Evolutionary conservation across 495 filamentous ascomycete species (phyloP), one percentile per base, ranked within the genome.

Genomic region (Annulohypoxylon stygium): DNA sequence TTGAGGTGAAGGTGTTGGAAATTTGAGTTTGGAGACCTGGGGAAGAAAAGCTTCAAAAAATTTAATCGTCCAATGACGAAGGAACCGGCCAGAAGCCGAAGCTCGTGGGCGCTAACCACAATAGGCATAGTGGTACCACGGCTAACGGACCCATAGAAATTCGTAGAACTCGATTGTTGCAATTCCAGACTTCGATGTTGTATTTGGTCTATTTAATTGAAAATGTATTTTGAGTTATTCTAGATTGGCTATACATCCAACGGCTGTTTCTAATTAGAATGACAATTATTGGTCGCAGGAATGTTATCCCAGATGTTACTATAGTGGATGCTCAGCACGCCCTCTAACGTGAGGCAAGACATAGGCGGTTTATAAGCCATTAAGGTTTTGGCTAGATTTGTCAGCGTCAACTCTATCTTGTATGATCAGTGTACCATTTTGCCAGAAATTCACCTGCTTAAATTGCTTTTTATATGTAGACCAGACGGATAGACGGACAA

Each of bases 31-130:
- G 75, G 64, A 59, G 70, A 60, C 30, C 63, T 50, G 71, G 67
- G 65, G 65, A 69, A 75, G 59, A 71, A 76, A 74, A 78, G 76
- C 75, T 79, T 79, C 77, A 77, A 79, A 79, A 77, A 74, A 70
- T 77, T 79, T 70, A 71, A 69, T 74, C 47, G 41, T 65, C 57
- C 61, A 75, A 75, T 70, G 69, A 69, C 66, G 68, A 75, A 70
- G 58, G 74, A 71, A 61, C 54, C 74, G 74, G 74, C 65, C 47
- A 68, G 59, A 70, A 66, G 65, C 61, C 58, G 68, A 71, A 74
- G 73, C 70, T 72, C 18, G 18, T 67, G 10, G 3, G 41, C 68
- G 69, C 76, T 77, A 77, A 51, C 72, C 65, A 14, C 4, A 60
- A 34, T 23, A 30, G 62, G 67, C 14, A 36, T 77, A 67, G 77